phyloP scores from a whole-genome alignment of 345 rosid species.

The Tarenaya hassleriana region DNA sequence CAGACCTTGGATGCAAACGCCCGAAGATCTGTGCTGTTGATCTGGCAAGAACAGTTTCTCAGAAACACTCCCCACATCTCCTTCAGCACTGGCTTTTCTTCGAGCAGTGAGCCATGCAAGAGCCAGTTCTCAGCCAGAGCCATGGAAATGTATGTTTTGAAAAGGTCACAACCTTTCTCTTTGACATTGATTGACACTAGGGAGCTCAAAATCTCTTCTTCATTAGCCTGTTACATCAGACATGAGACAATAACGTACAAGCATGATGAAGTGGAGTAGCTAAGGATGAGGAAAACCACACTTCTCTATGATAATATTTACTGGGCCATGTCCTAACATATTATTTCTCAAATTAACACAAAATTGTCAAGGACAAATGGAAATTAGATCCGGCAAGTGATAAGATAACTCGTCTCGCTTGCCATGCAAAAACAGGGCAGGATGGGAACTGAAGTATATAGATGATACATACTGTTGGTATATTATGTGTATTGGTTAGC shows the following conservation, averaged over 20 bases:
- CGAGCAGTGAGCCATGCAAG: conserved; percentile 31
- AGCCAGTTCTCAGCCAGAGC: conserved; percentile 76
- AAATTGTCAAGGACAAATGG: no score
- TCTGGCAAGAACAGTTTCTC: conserved; percentile 69
- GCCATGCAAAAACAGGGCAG: no score
- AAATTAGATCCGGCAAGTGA: no score
- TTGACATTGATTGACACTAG: conserved; percentile 55
- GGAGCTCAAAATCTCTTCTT: conserved; percentile 49
- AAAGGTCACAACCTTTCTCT: conserved; percentile 55
- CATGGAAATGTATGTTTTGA: conserved; percentile 52
- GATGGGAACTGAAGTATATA: no score
- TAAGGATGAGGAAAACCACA: no score
- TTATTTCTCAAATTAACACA: not conserved
- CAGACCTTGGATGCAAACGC: conserved; percentile 68
- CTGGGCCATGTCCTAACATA: no score
- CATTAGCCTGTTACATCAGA: conserved; percentile 36
- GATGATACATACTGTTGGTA: not conserved
- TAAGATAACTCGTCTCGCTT: no score
- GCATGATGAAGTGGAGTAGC: not conserved
- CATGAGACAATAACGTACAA: conserved; percentile 14
- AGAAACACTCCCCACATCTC: conserved; percentile 71
- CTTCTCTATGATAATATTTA: no score
- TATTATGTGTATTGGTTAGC: not conserved
- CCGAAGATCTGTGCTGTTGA: conserved; percentile 66
- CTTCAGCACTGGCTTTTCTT: conserved; percentile 45